Conservation (phyloP, 148 eudicot species). For the Rhododendron henanense region DNA sequence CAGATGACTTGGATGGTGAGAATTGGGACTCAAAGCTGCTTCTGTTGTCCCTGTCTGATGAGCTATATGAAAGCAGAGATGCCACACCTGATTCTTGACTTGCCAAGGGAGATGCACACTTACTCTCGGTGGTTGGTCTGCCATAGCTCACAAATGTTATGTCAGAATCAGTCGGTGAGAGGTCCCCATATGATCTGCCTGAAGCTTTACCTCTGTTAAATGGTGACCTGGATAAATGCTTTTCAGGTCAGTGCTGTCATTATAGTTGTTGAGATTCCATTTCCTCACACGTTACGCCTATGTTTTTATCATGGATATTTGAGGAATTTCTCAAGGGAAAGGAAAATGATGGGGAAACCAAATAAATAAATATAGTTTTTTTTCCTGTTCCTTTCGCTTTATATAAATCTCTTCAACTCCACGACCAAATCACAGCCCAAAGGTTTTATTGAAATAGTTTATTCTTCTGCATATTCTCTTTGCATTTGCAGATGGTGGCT, state of each 20-base stretch:
- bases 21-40: constrained; percentile 41
- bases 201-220: constrained; percentile 46
- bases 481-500: not conserved
- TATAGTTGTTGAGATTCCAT: constrained; percentile 32
- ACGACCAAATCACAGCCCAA: not conserved
- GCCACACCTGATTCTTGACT: constrained; percentile 27
- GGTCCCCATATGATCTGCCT: constrained; percentile 50
- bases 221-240: constrained; percentile 54
- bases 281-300: constrained; percentile 39
- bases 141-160: constrained; percentile 59
- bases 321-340: not conserved
- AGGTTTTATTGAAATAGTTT: not conserved
- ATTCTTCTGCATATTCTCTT: not conserved
- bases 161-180: constrained; percentile 45
- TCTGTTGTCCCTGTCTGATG: constrained; percentile 36
- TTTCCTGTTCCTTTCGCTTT: not conserved
- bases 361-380: not conserved
- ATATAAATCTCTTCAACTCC: not conserved
- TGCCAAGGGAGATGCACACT: constrained; percentile 25
- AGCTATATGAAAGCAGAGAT: constrained; percentile 45
- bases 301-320: not conserved
- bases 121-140: constrained; percentile 50
- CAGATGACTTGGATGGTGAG: constrained; percentile 35
- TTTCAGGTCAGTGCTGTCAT: not conserved
- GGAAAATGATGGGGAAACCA: not conserved